Conservation (phyloP, 2,329 filamentous ascomycete species). For the Ophiostoma perfectum region DNA sequence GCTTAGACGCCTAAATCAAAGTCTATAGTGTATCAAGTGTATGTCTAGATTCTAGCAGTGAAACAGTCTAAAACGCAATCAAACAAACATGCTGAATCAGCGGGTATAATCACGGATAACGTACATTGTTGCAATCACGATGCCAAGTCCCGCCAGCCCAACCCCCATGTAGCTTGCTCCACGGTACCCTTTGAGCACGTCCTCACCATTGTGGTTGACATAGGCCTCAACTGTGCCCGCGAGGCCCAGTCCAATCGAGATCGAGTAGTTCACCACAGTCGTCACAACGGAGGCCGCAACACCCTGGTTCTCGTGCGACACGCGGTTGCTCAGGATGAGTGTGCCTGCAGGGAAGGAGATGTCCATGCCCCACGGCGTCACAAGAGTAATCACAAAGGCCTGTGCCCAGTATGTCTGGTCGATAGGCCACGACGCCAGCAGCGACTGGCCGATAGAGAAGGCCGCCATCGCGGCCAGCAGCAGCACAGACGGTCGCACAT, state of each 20-base stretch:
- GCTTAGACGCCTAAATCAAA: not conserved
- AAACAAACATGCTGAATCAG: not conserved
- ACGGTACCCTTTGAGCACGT: conserved; percentile 34
- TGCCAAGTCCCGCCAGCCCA: conserved; percentile 35
- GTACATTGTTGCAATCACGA: conserved; percentile 26
- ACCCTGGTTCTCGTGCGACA: conserved; percentile 42
- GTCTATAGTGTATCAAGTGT: not conserved
- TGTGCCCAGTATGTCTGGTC: conserved; percentile 60
- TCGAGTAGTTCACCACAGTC: conserved; percentile 63
- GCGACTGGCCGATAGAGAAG: conserved; percentile 39
- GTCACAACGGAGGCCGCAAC: conserved; percentile 51
- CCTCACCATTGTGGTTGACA: conserved; percentile 29
- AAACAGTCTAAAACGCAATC: not conserved
- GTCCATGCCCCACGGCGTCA: conserved; percentile 60
- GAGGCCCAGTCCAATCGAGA: conserved; percentile 60
- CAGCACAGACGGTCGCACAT: conserved; percentile 36
- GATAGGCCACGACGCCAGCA: conserved; percentile 45
- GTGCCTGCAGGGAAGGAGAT: conserved; percentile 60
- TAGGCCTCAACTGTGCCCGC: conserved; percentile 57
- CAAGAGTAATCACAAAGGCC: conserved; percentile 51
- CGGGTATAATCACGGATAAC: conserved; percentile 9
- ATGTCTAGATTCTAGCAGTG: not conserved
- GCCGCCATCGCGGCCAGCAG: conserved; percentile 41
- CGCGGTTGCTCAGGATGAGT: conserved; percentile 51
- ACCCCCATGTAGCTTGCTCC: conserved; percentile 39